Base-by-base conservation (phyloP, 805 yeast genomes). In the Tetrapisispora iriomotensis region DNA sequence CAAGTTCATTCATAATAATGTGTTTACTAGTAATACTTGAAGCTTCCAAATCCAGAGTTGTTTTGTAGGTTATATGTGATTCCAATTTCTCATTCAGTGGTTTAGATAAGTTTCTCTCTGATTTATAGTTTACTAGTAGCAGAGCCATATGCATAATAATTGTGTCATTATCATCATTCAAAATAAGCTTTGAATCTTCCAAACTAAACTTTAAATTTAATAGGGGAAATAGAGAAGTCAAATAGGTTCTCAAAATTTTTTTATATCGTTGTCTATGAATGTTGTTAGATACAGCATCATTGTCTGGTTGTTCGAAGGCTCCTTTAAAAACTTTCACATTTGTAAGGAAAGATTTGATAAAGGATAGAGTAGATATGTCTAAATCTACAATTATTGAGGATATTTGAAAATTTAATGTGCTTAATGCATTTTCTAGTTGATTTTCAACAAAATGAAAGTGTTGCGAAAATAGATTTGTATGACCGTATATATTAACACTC, bases 311-410 rank as follows among this genome's bases (percentile, higher is more conserved):
- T 6, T 29, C 27, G 23, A 51, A 42, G 6, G 51, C 36, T 14
- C 48, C 48, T 9, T 45, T 44, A 31, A 58, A 53, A 0, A 58
- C 60, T n/a, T 43, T 50, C 13, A 53, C 46, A 39, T 60, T 52
- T 15, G 47, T 46, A 24, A 42, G 44, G 37, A 62, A 61, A 8
- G 59, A 51, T 29, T 63, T 52, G 25, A 65, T 51, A 15, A 65
- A 52, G 1, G 68, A 61, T 2, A 68, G 46, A 35, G 69, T 65
- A 10, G 57, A 58, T 4, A 68, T 57, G 23, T 70, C 65, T 19
- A 69, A 47, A 45, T 72, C 77, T n/a, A 70, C 29, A 1, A 66
- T 60, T 15, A 73, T 65, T 1, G 70, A 70, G 2, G 74, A 60
- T 2, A 70, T 33, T 36, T 67, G 69, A 18, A 66, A 65, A 13